Evolutionary conservation across 257 asterid species (phyloP).

Genomic region (Solanum lycopersicoides): DNA sequence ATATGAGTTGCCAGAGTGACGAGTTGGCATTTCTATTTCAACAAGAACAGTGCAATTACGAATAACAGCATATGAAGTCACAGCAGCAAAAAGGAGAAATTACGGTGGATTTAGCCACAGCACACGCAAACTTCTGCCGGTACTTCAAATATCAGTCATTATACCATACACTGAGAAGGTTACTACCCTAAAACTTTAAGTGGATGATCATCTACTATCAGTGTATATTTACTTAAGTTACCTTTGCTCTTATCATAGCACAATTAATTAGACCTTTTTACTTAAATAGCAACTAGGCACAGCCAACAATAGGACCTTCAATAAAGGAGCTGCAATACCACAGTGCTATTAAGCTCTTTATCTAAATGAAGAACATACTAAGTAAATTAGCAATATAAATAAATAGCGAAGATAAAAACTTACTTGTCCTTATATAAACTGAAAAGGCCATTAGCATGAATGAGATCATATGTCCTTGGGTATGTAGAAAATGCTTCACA

Average conservation of each 20-base stretch:
- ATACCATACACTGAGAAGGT: not conserved
- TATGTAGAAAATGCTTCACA: conserved; percentile 94
- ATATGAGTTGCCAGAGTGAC: not conserved
- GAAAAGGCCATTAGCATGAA: conserved; percentile 84
- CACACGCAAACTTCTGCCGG: not conserved
- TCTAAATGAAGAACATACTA: not conserved
- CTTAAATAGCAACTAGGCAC: not conserved
- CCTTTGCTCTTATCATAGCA: not conserved
- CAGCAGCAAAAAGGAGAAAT: not conserved
- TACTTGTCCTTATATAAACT: conserved; percentile 82
- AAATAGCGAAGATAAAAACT: conserved; percentile 13
- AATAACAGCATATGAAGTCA: not conserved
- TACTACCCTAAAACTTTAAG: not conserved
- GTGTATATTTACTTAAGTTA: not conserved
- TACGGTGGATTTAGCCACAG: not conserved
- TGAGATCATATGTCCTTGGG: conserved; percentile 91
- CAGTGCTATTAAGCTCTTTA: not conserved
- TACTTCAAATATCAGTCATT: not conserved
- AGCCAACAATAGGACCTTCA: not conserved
- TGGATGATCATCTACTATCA: not conserved
- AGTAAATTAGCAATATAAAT: not conserved
- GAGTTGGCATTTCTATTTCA: not conserved
- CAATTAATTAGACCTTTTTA: not conserved
- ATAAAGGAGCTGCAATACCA: not conserved
- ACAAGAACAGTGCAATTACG: not conserved